Percentiles rank a stretch among this genome's conserved stretches.
These are phyloP conservation scores for Trichoderma pleuroti DNA, from an alignment of 2,329 filamentous ascomycete genomes.

Conservation along the genomic window DNA sequence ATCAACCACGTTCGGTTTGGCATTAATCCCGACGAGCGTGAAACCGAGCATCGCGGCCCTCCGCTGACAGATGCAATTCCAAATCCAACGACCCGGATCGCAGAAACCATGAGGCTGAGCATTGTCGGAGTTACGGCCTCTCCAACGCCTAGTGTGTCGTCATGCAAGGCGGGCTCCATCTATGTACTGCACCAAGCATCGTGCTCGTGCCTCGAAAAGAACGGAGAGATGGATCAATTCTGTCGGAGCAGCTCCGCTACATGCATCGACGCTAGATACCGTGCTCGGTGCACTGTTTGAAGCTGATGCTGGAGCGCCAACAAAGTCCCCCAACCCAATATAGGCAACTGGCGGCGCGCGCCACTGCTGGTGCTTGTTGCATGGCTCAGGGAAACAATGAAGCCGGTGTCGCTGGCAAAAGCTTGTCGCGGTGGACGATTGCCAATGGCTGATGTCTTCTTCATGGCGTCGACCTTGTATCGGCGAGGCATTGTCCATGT, in stretches of 20 bases:
- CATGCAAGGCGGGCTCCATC: not conserved
- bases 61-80: not conserved
- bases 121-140: not conserved
- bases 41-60: not conserved
- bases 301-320: not conserved
- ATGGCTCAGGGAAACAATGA: not conserved
- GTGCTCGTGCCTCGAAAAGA: not conserved
- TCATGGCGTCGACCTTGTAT: not conserved
- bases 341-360: not conserved
- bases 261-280: not conserved
- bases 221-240: too few species aligned
- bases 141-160: not conserved
- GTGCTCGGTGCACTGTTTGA: constrained; percentile 1
- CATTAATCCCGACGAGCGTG: not conserved
- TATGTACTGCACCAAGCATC: not conserved
- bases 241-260: not conserved
- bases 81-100: not conserved
- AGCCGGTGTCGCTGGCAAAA: not conserved
- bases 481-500: not conserved
- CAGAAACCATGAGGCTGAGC: not conserved
- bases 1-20: not conserved
- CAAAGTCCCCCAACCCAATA: not conserved
- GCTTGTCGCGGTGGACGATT: not conserved
- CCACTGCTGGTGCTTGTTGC: not conserved
- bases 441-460: not conserved